Conservation (phyloP, 1,139 yeast genomes). For the Pichia sp. region DNA sequence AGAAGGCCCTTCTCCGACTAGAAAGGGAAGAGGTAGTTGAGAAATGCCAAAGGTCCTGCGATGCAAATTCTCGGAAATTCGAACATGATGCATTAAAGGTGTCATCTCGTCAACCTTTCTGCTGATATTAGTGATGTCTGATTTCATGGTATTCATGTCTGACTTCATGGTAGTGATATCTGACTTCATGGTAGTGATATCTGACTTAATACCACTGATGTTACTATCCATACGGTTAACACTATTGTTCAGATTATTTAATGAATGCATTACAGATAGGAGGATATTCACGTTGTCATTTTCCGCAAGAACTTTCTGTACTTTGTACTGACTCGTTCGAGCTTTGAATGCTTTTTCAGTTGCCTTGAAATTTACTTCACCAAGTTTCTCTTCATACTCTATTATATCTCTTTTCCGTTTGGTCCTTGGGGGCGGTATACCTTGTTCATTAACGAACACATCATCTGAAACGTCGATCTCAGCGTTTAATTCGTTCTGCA, state of each 20-base stretch:
- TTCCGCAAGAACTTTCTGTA: neutral
- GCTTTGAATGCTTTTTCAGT: neutral
- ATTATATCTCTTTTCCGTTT: neutral
- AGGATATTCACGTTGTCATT: neutral
- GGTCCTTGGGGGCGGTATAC: neutral
- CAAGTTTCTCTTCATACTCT: neutral
- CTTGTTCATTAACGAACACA: neutral
- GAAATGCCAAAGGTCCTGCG: neutral
- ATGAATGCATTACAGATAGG: neutral
- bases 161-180: neutral
- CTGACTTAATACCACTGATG: neutral
- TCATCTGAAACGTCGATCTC: neutral
- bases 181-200: neutral
- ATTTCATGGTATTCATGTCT: neutral
- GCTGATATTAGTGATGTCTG: neutral
- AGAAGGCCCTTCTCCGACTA: neutral
- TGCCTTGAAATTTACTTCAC: neutral
- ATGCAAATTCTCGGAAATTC: neutral
- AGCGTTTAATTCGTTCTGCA: neutral
- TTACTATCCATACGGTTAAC: neutral
- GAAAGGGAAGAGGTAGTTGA: neutral
- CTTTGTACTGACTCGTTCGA: neutral
- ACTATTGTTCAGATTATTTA: neutral
- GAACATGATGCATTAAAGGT: neutral
- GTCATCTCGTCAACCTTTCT: neutral